Evolutionary conservation across 345 rosid species (phyloP).

Genomic region (Salix caprea): DNA sequence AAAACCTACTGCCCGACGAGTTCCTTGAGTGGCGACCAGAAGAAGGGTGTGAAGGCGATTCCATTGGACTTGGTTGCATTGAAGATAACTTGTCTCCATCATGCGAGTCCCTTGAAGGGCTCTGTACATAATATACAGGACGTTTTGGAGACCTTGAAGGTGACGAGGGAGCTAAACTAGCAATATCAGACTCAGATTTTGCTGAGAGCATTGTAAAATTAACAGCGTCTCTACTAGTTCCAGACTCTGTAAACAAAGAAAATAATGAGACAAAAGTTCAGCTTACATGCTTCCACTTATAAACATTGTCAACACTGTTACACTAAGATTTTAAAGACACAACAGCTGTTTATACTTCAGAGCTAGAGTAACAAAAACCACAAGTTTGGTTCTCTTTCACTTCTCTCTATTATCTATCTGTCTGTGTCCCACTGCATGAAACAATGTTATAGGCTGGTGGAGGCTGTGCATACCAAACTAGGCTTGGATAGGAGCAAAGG

Average conservation of each 20-base stretch:
- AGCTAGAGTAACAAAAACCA: conserved; percentile 1
- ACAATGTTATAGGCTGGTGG: background rate
- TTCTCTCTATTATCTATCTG: background rate
- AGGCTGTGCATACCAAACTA: background rate
- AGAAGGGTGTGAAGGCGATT: conserved; percentile 79
- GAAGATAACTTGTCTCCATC: conserved; percentile 82
- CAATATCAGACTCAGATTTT: conserved; percentile 70
- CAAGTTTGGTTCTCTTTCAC: background rate
- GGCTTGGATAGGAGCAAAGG: conserved; percentile 1
- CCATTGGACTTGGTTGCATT: conserved; percentile 72
- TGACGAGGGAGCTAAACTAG: conserved; percentile 73
- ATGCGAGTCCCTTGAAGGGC: conserved; percentile 90
- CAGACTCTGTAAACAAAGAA: background rate
- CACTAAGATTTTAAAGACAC: no score
- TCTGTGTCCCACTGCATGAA: background rate
- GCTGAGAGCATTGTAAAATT: conserved; percentile 42
- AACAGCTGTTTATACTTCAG: background rate
- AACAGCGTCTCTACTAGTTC: background rate
- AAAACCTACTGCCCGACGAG: conserved; percentile 76
- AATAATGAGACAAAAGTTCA: background rate
- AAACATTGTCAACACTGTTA: background rate
- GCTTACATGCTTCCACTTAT: background rate
- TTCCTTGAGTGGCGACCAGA: conserved; percentile 79
- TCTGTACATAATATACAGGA: conserved; percentile 67
- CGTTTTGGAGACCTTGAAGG: conserved; percentile 78